Evolutionary conservation across 768 basidiomycete species (phyloP), one percentile per base, ranked within the genome.

Genomic region (Naganishia randhawae): DNA sequence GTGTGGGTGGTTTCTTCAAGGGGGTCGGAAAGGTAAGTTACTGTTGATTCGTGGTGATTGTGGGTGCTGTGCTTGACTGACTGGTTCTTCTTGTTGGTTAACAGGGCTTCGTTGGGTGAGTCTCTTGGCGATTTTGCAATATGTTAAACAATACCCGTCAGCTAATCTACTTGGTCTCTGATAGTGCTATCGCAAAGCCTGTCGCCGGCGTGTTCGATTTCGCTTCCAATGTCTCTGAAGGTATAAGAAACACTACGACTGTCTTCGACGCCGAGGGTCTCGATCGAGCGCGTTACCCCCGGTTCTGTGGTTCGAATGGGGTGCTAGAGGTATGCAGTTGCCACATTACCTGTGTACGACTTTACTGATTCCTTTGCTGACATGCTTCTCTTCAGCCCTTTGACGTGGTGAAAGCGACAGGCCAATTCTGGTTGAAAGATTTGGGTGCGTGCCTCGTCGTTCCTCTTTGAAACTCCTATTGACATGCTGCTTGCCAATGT

Each of bases 381-480:
- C n/a, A 17, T 25, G 45, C 35, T 19, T 29, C 25, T 63, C 64
- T 64, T 0, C 73, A 95, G 91, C 87, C 95, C 0, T 98, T 90
- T 80, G 90, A 90, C 55, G 85, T 86, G 39, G 88, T 93, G 7
- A 94, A 96, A 78, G 91, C 94, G 0, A 81, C 90, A 9, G 96
- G 96, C 7, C 96, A 98, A 80, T 91, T 89, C 73, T 98, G 96
- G 95, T 88, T 98, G 84, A 91, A 87, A 81, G 95, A 97, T 76
- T 80, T 98, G 17, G 91, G 66, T 65, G 16, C 27, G 71, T 48
- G 19, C 11, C 1, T 63, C 22, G 25, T 63, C 27, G n/a, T 41
- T 11, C 31, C 45, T 31, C 13, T 11, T 33, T 2, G 1, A 19
- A 29, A 13, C 1, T 5, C 14, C 16, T 3, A 16, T 17, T 31